Conservation (phyloP, 768 basidiomycete genomes). For the Russula olivacea region DNA sequence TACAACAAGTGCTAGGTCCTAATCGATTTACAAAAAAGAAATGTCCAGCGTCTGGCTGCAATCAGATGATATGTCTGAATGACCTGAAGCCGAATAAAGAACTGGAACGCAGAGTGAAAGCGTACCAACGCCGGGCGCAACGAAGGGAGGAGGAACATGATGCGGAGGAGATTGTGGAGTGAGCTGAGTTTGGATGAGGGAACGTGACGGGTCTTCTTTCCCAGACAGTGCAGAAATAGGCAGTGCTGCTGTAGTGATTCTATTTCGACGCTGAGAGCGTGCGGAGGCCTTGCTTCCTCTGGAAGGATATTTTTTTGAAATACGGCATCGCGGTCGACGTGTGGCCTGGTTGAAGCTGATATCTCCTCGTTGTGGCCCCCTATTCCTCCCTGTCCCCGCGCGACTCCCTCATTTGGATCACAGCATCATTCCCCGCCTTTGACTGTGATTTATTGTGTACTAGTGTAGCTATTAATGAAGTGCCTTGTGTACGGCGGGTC, state of each 20-base stretch:
- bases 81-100: slow-evolving; percentile 51
- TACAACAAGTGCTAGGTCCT: slow-evolving; percentile 53
- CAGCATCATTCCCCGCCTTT: slow-evolving; percentile 1
- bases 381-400: background rate
- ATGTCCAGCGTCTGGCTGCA: slow-evolving; percentile 74
- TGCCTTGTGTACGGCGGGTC: background rate
- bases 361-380: background rate
- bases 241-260: background rate
- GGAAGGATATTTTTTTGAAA: background rate
- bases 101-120: slow-evolving; percentile 58
- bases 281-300: background rate
- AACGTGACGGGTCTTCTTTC: background rate
- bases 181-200: slow-evolving; percentile 1
- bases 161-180: slow-evolving; percentile 55
- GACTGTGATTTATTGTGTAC: background rate
- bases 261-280: background rate
- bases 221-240: background rate
- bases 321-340: background rate
- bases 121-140: slow-evolving; percentile 47
- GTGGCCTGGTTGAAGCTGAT: background rate
- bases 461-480: background rate
- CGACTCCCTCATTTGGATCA: background rate
- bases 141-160: slow-evolving; percentile 35
- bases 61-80: slow-evolving; percentile 45
- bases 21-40: slow-evolving; percentile 33